Evolutionary conservation across 2,329 filamentous ascomycete species (phyloP), one percentile per base, ranked within the genome.

Genomic region (Fusarium sp.): DNA sequence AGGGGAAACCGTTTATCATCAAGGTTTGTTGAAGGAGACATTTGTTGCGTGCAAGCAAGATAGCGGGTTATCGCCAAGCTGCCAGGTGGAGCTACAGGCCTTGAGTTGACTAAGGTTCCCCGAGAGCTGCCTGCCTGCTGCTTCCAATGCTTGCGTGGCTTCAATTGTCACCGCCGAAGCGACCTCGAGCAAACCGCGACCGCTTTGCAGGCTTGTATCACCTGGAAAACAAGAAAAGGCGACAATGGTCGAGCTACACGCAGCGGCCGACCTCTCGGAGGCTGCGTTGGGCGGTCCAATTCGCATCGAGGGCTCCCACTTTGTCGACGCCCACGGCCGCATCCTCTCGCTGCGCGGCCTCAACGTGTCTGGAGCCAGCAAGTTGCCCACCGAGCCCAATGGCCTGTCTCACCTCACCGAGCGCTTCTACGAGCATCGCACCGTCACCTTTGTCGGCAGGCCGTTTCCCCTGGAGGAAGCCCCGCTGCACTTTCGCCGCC

Each of bases 341-440:
- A 80, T 80, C n/a, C 72, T 85, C 50, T 78, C 79, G 16, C 77
- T 85, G 35, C 84, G 83, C n/a, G 84, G 84, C 5, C 81, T 85
- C 60, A 85, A 85, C 73, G 81, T 85, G 42, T 83, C 83, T 4
- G 84, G 83, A 38, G 81, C 81, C 40, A 84, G 82, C 74, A 85
- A 85, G 73, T 74, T 83, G 40, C 84, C 84, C 18, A 83, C 79
- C n/a, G 66, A 69, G 40, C 82, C 82, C 4, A 80, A 82, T 45
- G 82, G 82, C 47, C 77, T 84, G 11, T 81, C 83, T 8, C 82
- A 84, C 68, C 81, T 84, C 38, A 82, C 82, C 42, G 78, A 84
- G 14, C 81, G 81, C 68, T 85, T 85, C 74, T 85, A 84, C 69
- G 79, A 84, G 64, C 81, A 80, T 47, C 81, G 82, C 58, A 80